Evolutionary conservation across 805 yeast species (phyloP).

Genomic region (Blastobotrys muscicola): DNA sequence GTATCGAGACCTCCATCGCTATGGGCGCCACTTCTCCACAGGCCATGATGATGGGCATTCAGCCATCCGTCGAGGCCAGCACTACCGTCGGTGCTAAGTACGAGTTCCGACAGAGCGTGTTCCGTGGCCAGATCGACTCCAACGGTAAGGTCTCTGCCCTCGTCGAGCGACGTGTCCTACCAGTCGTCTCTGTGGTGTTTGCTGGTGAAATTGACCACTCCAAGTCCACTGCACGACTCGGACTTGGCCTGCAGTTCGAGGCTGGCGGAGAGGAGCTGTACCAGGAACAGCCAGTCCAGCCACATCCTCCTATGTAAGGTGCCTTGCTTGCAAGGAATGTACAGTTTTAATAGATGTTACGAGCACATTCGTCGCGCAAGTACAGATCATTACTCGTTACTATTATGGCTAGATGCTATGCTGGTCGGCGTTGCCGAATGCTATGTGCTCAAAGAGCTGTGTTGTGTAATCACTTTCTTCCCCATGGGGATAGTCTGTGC

Average conservation of each 20-base stretch:
- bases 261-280: conserved; percentile 88
- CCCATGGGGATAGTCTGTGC: conserved; percentile 12
- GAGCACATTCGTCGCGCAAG: no score
- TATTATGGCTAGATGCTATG: no score
- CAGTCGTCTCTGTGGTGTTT: conserved; percentile 81
- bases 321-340: not conserved
- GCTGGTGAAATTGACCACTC: conserved; percentile 88
- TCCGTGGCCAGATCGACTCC: conserved; percentile 91
- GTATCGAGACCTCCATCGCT: conserved; percentile 25
- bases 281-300: conserved; percentile 31
- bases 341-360: no score
- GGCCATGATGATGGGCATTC: conserved; percentile 74
- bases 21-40: conserved; percentile 29
- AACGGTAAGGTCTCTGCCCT: conserved; percentile 84
- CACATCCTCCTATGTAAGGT: conserved; percentile 22
- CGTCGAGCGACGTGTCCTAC: conserved; percentile 88
- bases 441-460: not conserved
- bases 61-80: conserved; percentile 78
- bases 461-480: conserved; percentile 4
- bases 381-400: no score
- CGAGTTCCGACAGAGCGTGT: conserved; percentile 92
- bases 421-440: no score
- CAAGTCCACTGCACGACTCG: conserved; percentile 69
- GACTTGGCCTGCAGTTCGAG: conserved; percentile 93
- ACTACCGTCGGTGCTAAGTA: conserved; percentile 95